These are phyloP conservation scores for Didymella arachidicola DNA, from an alignment of 2,329 filamentous ascomycete species.

Conservation along the genomic window DNA sequence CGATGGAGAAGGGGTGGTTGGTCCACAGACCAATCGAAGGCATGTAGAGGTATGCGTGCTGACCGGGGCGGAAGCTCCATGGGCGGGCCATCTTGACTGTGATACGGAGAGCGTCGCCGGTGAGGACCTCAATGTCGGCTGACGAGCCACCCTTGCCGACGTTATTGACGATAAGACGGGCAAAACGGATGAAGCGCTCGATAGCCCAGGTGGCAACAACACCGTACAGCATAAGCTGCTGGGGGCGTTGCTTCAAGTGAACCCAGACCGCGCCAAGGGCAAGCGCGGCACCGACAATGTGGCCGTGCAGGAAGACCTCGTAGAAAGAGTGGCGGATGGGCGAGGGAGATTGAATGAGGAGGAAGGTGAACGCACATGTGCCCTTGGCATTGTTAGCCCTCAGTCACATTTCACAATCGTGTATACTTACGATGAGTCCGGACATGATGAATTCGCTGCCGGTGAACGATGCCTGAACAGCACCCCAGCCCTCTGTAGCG, in stretches of 20 bases:
- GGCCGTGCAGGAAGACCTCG: conserved; percentile 76
- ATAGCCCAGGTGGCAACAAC: conserved; percentile 72
- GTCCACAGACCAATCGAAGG: conserved; percentile 75
- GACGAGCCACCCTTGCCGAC: conserved; percentile 70
- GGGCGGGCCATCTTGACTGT: conserved; percentile 77
- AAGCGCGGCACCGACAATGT: conserved; percentile 69
- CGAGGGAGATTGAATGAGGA: conserved; percentile 74
- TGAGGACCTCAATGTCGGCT: conserved; percentile 76
- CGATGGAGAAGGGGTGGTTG: conserved; percentile 80
- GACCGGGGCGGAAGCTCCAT: conserved; percentile 77
- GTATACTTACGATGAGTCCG: conserved; percentile 69
- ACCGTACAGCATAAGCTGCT: conserved; percentile 67
- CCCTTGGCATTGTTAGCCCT: conserved; percentile 51
- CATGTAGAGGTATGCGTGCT: conserved; percentile 83
- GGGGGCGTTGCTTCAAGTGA: conserved; percentile 63
- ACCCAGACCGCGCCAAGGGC: conserved; percentile 72
- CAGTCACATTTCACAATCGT: conserved; percentile 26
- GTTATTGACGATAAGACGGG: conserved; percentile 70
- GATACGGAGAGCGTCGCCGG: conserved; percentile 76
- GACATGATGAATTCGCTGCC: conserved; percentile 61
- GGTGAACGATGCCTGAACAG: conserved; percentile 52
- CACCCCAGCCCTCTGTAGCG: conserved; percentile 59
- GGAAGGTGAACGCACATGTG: conserved; percentile 66
- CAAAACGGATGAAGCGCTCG: conserved; percentile 68
- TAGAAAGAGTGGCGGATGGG: conserved; percentile 80